phyloP scores from a whole-genome alignment of 23 red algal species.

The Gracilaria gracilis region DNA sequence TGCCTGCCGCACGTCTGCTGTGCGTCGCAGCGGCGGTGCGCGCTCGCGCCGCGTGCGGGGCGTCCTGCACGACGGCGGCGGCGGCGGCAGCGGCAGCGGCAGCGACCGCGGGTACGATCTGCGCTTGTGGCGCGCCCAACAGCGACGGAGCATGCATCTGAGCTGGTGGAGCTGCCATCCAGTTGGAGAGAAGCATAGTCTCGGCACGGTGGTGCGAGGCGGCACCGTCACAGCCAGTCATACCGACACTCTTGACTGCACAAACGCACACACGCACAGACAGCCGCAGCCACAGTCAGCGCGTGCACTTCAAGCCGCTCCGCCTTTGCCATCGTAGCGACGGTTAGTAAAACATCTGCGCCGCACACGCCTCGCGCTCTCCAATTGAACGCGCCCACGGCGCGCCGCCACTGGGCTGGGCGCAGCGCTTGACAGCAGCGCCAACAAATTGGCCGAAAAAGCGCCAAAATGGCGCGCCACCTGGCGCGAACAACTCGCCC shows the following conservation, averaged over 20 bases:
- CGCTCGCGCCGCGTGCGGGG: neutral
- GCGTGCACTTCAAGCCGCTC: neutral
- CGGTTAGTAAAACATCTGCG: neutral
- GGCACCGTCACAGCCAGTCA: neutral
- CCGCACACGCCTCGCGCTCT: neutral
- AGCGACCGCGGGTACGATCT: neutral
- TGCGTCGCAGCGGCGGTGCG: neutral
- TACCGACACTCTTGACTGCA: neutral
- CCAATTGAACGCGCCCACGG: conserved; percentile 15
- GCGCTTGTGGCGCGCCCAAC: neutral
- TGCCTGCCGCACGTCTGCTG: neutral
- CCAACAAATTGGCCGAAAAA: neutral
- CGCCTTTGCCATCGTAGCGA: neutral
- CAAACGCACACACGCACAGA: no score
- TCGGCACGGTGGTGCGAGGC: neutral
- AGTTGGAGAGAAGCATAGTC: neutral
- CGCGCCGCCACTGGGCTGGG: no score
- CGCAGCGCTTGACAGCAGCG: neutral
- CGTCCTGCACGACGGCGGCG: neutral
- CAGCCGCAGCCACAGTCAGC: neutral
- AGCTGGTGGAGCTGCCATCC: neutral
- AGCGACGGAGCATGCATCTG: neutral
- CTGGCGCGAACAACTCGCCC: no score
- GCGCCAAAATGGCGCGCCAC: neutral
- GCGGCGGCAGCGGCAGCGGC: no score